Evolutionary conservation across 345 rosid species (phyloP).

Genomic region (Murraya koenigii): DNA sequence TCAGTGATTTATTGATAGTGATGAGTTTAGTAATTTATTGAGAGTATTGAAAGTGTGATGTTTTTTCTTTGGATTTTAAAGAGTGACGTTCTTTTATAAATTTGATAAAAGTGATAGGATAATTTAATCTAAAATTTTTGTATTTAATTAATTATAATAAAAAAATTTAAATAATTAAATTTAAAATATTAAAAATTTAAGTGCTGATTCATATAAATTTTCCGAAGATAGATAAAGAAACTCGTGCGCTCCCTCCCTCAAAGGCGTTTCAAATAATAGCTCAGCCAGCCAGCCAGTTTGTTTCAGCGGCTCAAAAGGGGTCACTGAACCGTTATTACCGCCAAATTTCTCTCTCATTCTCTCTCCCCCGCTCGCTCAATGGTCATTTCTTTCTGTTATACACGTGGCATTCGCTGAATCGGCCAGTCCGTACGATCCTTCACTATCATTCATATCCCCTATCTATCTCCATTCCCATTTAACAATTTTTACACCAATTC

Average conservation of each 20-base stretch:
- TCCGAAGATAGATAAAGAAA: no score
- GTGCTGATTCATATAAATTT: no score
- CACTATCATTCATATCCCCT: not conserved
- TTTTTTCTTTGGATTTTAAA: no score
- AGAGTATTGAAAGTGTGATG: no score
- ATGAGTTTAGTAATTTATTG: no score
- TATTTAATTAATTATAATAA: no score
- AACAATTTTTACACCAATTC: not conserved
- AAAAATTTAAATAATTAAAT: no score
- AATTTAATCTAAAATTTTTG: no score
- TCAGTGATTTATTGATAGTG: no score
- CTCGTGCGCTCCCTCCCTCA: not conserved
- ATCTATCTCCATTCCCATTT: not conserved
- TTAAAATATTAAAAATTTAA: no score
- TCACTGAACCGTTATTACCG: conserved; percentile 19
- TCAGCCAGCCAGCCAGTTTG: not conserved
- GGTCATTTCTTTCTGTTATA: not conserved
- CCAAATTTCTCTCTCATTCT: conserved; percentile 34
- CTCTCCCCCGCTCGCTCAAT: conserved; percentile 1
- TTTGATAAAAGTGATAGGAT: no score
- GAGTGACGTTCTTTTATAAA: no score
- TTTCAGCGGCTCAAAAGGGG: conserved; percentile 6
- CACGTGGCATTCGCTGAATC: not conserved
- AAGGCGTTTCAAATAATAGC: not conserved
- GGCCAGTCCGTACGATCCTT: not conserved